Percentiles rank a stretch among this genome's conserved stretches.
phyloP scores from a whole-genome alignment of 1,284 basidiomycete genomes.

The Apiotrichum laibachii region DNA sequence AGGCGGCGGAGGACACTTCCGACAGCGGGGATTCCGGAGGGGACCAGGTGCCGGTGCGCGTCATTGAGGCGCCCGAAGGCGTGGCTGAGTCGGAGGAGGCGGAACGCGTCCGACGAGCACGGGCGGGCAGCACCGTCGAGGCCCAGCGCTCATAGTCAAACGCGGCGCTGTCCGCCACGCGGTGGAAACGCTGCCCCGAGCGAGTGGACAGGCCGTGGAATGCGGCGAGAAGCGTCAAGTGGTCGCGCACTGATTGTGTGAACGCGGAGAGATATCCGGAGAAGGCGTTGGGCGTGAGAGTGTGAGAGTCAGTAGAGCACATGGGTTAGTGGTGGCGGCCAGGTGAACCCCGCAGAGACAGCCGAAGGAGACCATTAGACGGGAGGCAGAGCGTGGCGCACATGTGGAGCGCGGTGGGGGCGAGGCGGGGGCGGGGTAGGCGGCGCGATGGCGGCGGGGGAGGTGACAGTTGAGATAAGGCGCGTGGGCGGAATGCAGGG shows the following conservation, averaged over 20 bases:
- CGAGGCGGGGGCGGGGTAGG: too few species aligned
- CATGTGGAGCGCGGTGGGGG: too few species aligned
- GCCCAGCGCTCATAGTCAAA: conserved; percentile 26
- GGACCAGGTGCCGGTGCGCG: neutral
- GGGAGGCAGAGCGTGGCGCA: too few species aligned
- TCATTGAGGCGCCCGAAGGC: neutral
- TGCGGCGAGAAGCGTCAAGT: conserved; percentile 25
- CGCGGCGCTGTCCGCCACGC: conserved; percentile 17
- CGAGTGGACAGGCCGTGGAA: conserved; percentile 12
- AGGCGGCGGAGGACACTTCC: neutral
- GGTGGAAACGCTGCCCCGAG: conserved; percentile 10
- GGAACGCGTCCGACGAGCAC: neutral
- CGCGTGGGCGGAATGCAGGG: too few species aligned
- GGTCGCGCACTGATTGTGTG: conserved; percentile 22
- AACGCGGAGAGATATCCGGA: too few species aligned
- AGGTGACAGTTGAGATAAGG: too few species aligned
- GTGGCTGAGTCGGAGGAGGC: neutral
- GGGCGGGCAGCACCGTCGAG: conserved; percentile 11
- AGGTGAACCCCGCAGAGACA: too few species aligned
- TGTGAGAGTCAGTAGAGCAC: neutral
- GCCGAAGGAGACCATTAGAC: too few species aligned
- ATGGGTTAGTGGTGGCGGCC: neutral
- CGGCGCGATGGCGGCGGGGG: too few species aligned
- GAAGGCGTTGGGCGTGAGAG: too few species aligned
- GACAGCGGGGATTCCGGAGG: conserved; percentile 1